phyloP scores from a whole-genome alignment of 139 green algal genomes.

The Chlamydomonas urium region DNA sequence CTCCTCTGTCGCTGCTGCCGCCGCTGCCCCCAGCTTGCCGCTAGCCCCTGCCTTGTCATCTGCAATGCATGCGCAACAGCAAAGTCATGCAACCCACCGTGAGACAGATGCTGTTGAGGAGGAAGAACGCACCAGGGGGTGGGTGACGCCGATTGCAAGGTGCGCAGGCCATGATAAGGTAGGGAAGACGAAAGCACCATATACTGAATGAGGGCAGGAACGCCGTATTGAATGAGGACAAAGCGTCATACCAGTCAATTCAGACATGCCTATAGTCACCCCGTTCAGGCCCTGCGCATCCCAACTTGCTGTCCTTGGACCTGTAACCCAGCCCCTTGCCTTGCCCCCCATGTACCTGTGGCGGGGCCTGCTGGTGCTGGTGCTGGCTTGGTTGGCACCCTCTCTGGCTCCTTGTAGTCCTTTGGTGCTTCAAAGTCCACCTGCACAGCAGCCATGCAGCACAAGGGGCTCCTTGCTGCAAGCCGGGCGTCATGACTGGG shows the following conservation, averaged over 20 bases:
- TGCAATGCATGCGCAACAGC: conserved; percentile 1
- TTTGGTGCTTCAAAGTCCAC: conserved; percentile 97
- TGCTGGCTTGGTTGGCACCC: conserved; percentile 14
- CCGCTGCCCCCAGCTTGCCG: conserved; percentile 13
- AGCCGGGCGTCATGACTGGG: too few species aligned
- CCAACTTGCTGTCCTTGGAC: neutral
- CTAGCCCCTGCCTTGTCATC: neutral
- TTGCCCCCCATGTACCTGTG: neutral
- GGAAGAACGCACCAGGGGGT: conserved; percentile 18
- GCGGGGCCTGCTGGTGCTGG: conserved; percentile 5
- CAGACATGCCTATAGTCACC: neutral
- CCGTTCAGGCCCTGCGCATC: neutral
- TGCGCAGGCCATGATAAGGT: neutral
- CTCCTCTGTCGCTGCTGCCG: conserved; percentile 12
- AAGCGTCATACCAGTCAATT: neutral
- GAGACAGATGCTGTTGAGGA: conserved; percentile 30
- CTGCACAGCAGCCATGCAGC: conserved; percentile 18
- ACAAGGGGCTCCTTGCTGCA: too few species aligned
- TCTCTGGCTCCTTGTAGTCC: conserved; percentile 35
- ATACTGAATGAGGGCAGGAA: neutral
- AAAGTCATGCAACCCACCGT: neutral
- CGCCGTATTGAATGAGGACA: neutral
- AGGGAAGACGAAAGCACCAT: neutral
- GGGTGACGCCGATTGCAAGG: neutral
- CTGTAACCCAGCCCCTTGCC: neutral